These are phyloP conservation scores for Cryptosporidium tyzzeri DNA, from an alignment of 169 alveolate species.

Conservation along the genomic window DNA sequence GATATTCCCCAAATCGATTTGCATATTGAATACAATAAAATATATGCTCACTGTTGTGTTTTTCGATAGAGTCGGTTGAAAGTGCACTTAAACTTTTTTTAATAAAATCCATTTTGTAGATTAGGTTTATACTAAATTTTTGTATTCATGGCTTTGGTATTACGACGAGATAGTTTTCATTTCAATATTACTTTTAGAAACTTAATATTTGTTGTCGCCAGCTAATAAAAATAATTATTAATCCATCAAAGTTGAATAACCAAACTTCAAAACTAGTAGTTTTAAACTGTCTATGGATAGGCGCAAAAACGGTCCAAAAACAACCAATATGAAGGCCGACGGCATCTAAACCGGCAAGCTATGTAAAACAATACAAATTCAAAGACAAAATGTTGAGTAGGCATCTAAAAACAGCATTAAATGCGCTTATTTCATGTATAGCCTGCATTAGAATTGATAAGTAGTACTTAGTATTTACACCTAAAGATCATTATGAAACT, in stretches of 20 bases:
- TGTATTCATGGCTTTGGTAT: slow-evolving; percentile 2
- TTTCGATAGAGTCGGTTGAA: background rate
- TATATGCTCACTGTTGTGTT: slow-evolving; percentile 9
- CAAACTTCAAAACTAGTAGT: background rate
- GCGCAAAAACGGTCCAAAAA: background rate
- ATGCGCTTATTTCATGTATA: background rate
- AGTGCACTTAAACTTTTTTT: slow-evolving; percentile 4
- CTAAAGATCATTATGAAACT: background rate
- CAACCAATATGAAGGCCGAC: background rate
- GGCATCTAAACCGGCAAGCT: no score
- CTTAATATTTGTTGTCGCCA: background rate
- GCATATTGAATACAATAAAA: slow-evolving; percentile 50
- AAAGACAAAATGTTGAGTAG: no score
- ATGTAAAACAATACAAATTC: background rate
- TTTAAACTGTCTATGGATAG: background rate
- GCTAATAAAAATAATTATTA: no score
- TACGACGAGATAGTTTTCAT: background rate
- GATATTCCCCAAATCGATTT: slow-evolving; percentile 11
- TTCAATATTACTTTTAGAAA: background rate
- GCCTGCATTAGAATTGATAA: background rate
- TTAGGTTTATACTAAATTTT: background rate
- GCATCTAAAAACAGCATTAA: no score
- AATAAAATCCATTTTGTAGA: slow-evolving; percentile 14
- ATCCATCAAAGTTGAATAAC: background rate
- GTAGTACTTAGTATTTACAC: background rate